A percentile compares a stretch with the other conserved stretches of the same genome.
Evolutionary conservation across 768 basidiomycete species (phyloP).

Genomic region (Termitomyces eurrhizus): DNA sequence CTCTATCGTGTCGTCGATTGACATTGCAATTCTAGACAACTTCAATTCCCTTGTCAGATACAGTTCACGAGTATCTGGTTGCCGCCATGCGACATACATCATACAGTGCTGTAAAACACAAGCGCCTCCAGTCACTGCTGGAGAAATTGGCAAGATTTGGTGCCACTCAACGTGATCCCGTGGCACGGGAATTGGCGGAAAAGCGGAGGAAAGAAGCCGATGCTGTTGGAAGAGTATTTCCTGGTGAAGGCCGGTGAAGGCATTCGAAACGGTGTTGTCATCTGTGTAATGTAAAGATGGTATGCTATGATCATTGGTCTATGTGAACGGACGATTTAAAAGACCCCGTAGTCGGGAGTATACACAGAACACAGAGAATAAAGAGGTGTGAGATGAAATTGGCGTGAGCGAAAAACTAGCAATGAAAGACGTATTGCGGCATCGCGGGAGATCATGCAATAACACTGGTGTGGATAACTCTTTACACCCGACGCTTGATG

Average conservation of each 20-base stretch:
- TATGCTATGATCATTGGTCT: conserved; percentile 31
- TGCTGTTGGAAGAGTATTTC: conserved; percentile 68
- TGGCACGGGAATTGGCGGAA: conserved; percentile 64
- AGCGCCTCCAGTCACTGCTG: conserved; percentile 66
- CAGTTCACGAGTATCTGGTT: conserved; percentile 76
- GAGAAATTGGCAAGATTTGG: conserved; percentile 78
- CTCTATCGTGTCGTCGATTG: conserved; percentile 11
- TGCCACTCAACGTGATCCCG: conserved; percentile 51
- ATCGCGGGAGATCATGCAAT: conserved; percentile 59
- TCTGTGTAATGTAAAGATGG: conserved; percentile 10
- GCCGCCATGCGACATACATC: conserved; percentile 64
- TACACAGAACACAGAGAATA: conserved; percentile 30
- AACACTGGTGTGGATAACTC: conserved; percentile 39
- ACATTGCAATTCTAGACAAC: conserved; percentile 43
- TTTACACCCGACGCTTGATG: conserved; percentile 81
- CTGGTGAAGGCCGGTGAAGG: conserved; percentile 56
- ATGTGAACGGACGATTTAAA: conserved; percentile 26
- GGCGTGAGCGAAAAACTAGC: conserved; percentile 35
- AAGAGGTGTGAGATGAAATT: conserved; percentile 26
- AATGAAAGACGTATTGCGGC: conserved; percentile 49
- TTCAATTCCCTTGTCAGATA: conserved; percentile 68
- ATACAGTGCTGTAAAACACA: conserved; percentile 64
- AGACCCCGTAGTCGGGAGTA: conserved; percentile 23
- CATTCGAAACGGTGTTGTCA: not conserved
- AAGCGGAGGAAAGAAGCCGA: conserved; percentile 76